Percentiles rank a stretch among this genome's conserved stretches.
Evolutionary conservation across 768 basidiomycete genomes (phyloP).

Genomic region (Aureoboletus auriporus): DNA sequence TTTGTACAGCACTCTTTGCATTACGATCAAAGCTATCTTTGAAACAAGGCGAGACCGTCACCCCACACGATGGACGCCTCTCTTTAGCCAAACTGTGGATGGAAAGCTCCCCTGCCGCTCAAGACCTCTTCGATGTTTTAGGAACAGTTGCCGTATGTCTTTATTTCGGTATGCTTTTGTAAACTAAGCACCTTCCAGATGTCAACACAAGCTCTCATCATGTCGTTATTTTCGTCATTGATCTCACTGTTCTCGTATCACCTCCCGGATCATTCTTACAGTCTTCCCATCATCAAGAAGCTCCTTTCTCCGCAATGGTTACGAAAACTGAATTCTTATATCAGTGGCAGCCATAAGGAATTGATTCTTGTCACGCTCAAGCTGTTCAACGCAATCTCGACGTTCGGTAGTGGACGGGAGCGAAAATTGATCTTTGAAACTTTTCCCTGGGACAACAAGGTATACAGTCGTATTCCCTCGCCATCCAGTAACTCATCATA

Average conservation of each 20-base stretch:
- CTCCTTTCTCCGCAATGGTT: slow-evolving; percentile 54
- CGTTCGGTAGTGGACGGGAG: slow-evolving; percentile 64
- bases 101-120: slow-evolving; percentile 48
- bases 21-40: slow-evolving; percentile 56
- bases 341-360: slow-evolving; percentile 61
- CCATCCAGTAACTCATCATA: not conserved
- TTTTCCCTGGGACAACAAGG: slow-evolving; percentile 81
- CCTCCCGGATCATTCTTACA: slow-evolving; percentile 61
- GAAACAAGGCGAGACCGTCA: slow-evolving; percentile 45
- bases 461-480: slow-evolving; percentile 15
- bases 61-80: slow-evolving; percentile 58
- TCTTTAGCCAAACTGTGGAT: slow-evolving; percentile 61
- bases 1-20: slow-evolving; percentile 38
- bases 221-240: slow-evolving; percentile 56
- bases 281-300: slow-evolving; percentile 57
- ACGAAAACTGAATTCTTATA: slow-evolving; percentile 56
- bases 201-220: slow-evolving; percentile 39
- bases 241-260: slow-evolving; percentile 62
- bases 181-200: slow-evolving; percentile 29
- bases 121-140: slow-evolving; percentile 64
- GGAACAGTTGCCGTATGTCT: slow-evolving; percentile 40
- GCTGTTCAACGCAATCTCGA: slow-evolving; percentile 56
- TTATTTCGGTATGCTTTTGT: not conserved
- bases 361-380: slow-evolving; percentile 63
- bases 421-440: slow-evolving; percentile 58